These are phyloP conservation scores for Nakaseomyces sp. DNA, from an alignment of 1,139 yeast genomes.

Conservation along the genomic window DNA sequence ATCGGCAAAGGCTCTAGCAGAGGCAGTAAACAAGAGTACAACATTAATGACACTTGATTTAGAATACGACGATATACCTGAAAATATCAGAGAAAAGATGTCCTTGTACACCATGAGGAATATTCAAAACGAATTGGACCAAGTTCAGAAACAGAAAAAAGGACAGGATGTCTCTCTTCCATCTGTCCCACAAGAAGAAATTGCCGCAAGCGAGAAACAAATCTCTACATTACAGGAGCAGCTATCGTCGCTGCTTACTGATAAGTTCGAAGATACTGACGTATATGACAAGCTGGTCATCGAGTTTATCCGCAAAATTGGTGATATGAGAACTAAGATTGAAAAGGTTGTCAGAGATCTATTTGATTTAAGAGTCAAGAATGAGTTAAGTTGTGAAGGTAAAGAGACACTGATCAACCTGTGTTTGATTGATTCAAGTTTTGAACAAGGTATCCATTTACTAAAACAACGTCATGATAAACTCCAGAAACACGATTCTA, in stretches of 20 bases:
- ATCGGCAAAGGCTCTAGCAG: conserved; percentile 49
- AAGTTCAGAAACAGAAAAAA: conserved; percentile 9
- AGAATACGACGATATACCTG: conserved; percentile 48
- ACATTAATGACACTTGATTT: conserved; percentile 53
- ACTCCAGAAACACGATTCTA: conserved; percentile 1
- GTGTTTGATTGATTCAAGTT: conserved; percentile 59
- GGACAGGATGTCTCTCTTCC: not conserved
- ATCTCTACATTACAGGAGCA: conserved; percentile 30
- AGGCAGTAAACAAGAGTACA: conserved; percentile 49
- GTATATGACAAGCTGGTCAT: conserved; percentile 27
- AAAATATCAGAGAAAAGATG: conserved; percentile 46
- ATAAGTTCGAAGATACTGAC: conserved; percentile 20
- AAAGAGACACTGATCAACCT: conserved; percentile 64
- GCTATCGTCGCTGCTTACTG: conserved; percentile 28
- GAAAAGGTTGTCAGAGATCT: conserved; percentile 49
- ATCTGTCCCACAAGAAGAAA: conserved; percentile 7
- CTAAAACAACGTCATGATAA: conserved; percentile 33
- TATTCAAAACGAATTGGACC: conserved; percentile 42
- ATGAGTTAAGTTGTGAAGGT: conserved; percentile 53
- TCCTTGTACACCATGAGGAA: conserved; percentile 65
- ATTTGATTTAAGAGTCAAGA: conserved; percentile 45
- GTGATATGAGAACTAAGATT: conserved; percentile 39
- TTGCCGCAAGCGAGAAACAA: conserved; percentile 12
- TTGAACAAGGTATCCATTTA: conserved; percentile 55
- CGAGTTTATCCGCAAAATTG: conserved; percentile 40